These are phyloP conservation scores for Heterobasidion occidentale DNA, from an alignment of 1,284 basidiomycete genomes.

Conservation along the genomic window DNA sequence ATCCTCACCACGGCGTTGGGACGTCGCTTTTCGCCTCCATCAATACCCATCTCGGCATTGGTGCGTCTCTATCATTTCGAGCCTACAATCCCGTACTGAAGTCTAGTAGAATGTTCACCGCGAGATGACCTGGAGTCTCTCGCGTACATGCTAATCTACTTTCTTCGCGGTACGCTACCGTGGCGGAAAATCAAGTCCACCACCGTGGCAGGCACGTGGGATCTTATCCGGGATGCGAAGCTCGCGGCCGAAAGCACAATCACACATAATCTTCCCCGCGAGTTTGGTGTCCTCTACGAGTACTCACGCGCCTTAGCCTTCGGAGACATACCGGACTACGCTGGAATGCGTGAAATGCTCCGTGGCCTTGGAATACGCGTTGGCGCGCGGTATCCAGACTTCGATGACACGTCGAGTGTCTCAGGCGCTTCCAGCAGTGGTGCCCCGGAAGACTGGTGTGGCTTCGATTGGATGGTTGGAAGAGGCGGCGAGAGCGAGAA, in stretches of 20 bases:
- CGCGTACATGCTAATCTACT: conserved; percentile 91
- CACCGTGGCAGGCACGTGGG: conserved; percentile 77
- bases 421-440: background rate
- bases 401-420: conserved; percentile 5
- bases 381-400: conserved; percentile 11
- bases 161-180: conserved; percentile 83
- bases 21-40: conserved; percentile 93
- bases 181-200: conserved; percentile 81
- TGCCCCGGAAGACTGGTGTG: conserved; percentile 8
- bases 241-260: conserved; percentile 56
- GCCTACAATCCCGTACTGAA: background rate
- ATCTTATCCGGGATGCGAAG: conserved; percentile 65
- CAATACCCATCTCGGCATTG: conserved; percentile 90
- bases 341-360: conserved; percentile 78
- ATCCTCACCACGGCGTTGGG: conserved; percentile 84
- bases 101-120: conserved; percentile 64
- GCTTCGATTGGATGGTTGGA: conserved; percentile 14
- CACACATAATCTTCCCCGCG: conserved; percentile 78
- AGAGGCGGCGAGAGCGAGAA: conserved; percentile 6
- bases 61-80: conserved; percentile 28
- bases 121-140: conserved; percentile 90
- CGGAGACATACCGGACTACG: conserved; percentile 88
- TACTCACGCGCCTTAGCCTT: conserved; percentile 85
- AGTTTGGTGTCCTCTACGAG: conserved; percentile 82
- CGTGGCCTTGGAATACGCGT: conserved; percentile 35